phyloP scores from a whole-genome alignment of 148 eudicot species.

The Polygonum aviculare region DNA sequence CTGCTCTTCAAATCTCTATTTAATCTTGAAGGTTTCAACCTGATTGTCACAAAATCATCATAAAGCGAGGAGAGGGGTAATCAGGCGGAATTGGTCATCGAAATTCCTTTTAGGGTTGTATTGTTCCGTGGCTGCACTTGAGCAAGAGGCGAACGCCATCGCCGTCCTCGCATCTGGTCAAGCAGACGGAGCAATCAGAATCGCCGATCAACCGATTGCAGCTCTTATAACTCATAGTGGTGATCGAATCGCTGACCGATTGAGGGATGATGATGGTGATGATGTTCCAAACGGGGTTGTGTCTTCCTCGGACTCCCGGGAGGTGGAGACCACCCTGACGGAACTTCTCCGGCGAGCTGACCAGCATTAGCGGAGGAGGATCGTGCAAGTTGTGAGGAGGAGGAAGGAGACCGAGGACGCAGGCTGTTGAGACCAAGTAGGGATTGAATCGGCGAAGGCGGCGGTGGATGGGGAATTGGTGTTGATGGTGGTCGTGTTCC shows the following conservation, averaged over 20 bases:
- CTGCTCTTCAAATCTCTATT: too few species aligned
- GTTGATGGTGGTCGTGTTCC: too few species aligned
- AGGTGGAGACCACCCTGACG: neutral
- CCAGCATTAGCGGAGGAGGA: conserved; percentile 17
- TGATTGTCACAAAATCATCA: too few species aligned
- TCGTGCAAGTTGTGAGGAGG: conserved; percentile 25
- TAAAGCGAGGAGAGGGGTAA: too few species aligned
- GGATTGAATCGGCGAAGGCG: neutral
- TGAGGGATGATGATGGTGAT: conserved; percentile 39
- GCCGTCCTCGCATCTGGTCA: conserved; percentile 45
- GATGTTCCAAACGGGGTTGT: conserved; percentile 57
- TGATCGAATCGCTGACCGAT: conserved; percentile 44
- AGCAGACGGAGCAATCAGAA: conserved; percentile 48
- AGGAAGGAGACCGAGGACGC: conserved; percentile 34
- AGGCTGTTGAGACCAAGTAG: conserved; percentile 20
- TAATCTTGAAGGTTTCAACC: too few species aligned
- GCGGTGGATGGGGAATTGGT: conserved; percentile 5
- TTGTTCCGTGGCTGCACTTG: conserved; percentile 67
- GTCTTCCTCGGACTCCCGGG: conserved; percentile 7
- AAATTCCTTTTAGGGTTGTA: too few species aligned
- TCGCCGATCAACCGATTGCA: conserved; percentile 31
- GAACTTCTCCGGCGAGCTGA: conserved; percentile 14
- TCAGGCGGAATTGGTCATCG: too few species aligned
- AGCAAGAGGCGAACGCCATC: conserved; percentile 55
- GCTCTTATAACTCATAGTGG: conserved; percentile 34